Conservation (phyloP, 73 alveolate genomes). For the Paramecium pentaurelia region DNA sequence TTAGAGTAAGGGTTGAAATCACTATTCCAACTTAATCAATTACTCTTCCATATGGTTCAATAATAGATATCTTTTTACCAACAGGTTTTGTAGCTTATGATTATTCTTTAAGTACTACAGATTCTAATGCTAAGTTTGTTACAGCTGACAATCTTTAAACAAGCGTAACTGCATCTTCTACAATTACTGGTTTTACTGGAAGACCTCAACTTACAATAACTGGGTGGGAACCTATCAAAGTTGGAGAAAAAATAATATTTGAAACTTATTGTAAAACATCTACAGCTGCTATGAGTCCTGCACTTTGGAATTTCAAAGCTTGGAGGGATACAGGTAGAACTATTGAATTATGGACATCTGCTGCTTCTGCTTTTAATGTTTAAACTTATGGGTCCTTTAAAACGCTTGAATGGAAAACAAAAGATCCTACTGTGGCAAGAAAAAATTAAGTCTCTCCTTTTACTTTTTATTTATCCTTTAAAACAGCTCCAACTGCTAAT, state of each 20-base stretch:
- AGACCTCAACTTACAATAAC: not conserved
- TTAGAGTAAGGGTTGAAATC: not conserved
- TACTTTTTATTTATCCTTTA: not conserved
- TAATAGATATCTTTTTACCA: not conserved
- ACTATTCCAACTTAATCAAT: not conserved
- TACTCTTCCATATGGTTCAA: not conserved
- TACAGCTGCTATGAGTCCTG: not conserved
- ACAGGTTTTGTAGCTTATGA: not conserved
- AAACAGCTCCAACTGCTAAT: not conserved
- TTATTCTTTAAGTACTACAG: not conserved
- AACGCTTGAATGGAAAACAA: not conserved
- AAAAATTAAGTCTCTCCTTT: not conserved
- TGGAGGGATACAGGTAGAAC: constrained; percentile 50
- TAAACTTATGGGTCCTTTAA: constrained; percentile 9
- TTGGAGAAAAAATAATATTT: not conserved
- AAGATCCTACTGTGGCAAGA: not conserved
- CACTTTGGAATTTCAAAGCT: constrained; percentile 1
- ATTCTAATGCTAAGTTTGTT: not conserved
- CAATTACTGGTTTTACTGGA: not conserved
- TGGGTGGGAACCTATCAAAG: constrained; percentile 21
- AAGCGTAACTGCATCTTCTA: not conserved
- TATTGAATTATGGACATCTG: not conserved
- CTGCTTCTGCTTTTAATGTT: constrained; percentile 1
- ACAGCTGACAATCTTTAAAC: not conserved
- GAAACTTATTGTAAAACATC: constrained; percentile 12